These are phyloP conservation scores for Phialophora chinensis DNA, from an alignment of 2,329 filamentous ascomycete species.

Conservation along the genomic window DNA sequence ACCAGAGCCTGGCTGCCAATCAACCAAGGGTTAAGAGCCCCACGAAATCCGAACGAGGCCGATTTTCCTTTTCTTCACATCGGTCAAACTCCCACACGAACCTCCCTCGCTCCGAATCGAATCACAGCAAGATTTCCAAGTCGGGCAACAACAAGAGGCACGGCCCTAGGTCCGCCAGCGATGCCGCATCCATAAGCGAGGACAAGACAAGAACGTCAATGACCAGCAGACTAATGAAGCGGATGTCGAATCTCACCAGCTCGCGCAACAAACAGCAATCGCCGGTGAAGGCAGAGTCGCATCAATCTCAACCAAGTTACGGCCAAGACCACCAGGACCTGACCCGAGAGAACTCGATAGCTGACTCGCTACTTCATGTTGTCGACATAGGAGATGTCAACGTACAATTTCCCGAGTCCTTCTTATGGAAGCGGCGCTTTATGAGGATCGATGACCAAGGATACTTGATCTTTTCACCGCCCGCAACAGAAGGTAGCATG, in stretches of 20 bases:
- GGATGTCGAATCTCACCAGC: conserved; percentile 66
- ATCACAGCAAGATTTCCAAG: conserved; percentile 48
- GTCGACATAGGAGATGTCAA: conserved; percentile 88
- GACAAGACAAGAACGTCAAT: conserved; percentile 61
- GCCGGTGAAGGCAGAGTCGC: conserved; percentile 48
- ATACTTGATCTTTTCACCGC: conserved; percentile 77
- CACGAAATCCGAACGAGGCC: conserved; percentile 44
- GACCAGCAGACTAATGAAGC: conserved; percentile 68
- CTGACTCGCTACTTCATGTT: conserved; percentile 54
- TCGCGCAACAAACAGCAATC: conserved; percentile 51
- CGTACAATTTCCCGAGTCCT: conserved; percentile 93
- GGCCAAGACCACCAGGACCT: conserved; percentile 46
- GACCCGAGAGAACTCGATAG: conserved; percentile 19
- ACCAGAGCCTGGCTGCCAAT: conserved; percentile 35
- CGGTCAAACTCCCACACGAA: conserved; percentile 45
- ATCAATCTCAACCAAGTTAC: conserved; percentile 42
- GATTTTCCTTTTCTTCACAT: conserved; percentile 50
- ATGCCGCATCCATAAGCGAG: conserved; percentile 45
- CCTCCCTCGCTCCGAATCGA: conserved; percentile 47
- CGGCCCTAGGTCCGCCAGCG: conserved; percentile 45
- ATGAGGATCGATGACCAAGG: conserved; percentile 84
- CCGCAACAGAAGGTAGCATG: conserved; percentile 65
- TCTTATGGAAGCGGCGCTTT: conserved; percentile 93
- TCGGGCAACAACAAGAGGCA: conserved; percentile 49
- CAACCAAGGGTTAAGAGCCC: conserved; percentile 34